phyloP scores from a whole-genome alignment of 345 rosid genomes.

The Syzygium aqueum region DNA sequence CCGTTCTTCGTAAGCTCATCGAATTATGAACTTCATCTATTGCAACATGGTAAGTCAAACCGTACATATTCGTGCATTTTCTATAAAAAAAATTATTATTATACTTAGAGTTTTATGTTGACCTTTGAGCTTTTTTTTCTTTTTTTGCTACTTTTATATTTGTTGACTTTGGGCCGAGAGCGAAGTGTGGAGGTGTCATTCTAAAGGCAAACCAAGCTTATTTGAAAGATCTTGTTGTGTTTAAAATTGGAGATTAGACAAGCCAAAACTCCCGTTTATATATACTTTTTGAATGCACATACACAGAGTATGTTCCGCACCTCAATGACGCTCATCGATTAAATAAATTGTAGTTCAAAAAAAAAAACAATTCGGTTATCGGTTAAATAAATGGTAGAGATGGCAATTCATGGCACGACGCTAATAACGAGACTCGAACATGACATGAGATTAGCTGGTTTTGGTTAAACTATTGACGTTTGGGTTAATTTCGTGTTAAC shows the following conservation, averaged over 20 bases:
- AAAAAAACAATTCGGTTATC: too few species aligned
- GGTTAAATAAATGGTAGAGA: neutral
- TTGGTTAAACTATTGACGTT: neutral
- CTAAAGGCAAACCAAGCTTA: neutral
- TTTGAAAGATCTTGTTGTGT: neutral
- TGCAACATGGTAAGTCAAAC: neutral
- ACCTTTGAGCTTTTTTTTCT: neutral
- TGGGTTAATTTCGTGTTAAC: neutral
- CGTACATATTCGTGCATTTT: neutral
- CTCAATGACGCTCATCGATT: neutral
- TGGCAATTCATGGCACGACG: neutral
- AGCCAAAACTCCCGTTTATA: neutral
- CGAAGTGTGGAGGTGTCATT: neutral
- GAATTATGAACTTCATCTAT: neutral
- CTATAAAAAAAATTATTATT: neutral
- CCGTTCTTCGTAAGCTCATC: neutral
- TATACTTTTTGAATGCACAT: neutral
- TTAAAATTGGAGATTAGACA: neutral
- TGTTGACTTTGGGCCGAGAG: neutral
- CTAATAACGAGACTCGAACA: neutral
- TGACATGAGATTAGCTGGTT: rapidly evolving
- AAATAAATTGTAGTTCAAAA: neutral
- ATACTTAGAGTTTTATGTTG: neutral
- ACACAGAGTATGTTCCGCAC: neutral
- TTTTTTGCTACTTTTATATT: too few species aligned